Evolutionary conservation across 2,329 filamentous ascomycete genomes (phyloP), one percentile per base, ranked within the genome.

Genomic region (Alternaria arbusti): DNA sequence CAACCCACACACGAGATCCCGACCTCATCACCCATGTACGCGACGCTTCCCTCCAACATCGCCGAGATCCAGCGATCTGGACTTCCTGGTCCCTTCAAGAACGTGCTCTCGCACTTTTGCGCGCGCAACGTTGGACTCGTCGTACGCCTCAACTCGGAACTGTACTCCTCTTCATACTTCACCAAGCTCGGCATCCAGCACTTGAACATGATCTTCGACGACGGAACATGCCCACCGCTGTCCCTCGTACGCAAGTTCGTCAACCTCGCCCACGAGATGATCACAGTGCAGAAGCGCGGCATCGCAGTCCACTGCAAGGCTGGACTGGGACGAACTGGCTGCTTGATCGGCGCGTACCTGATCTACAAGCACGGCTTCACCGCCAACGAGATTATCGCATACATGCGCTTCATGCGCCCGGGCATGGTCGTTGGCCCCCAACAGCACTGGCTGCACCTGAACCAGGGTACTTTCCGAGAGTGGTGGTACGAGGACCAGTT

Each of bases 271-370:
- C 96, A 98, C 77, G 92, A 97, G 78, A 97, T 91, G 82, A 99
- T 99, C 76, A 94, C 90, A 1, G 86, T 94, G 54, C 92, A 91
- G 83, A 93, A 94, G 82, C 94, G 94, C 86, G 92, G 91, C 49
- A 97, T 99, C 69, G 96, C 96, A 5, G 96, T 99, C 7, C 96
- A 99, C 83, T 99, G 96, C 88, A 99, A 99, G 84, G 96, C 96
- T 74, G 96, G 96, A 51, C 89, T 99, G 20, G 96, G 96, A 26
- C 90, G 96, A 51, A 99, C 96, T 1, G 96, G 96, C 13, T 99
- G 96, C 79, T 84, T 99, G 68, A 99, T 99, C 75, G 96, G 96
- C 62, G 96, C 96, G 30, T 99, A 99, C 78, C 86, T 99, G 65
- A 98, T 99, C 78, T 99, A 99, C 84, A 89, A 94, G 70, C 91